These are phyloP conservation scores for Thermochaetoides thermophila DNA, from an alignment of 495 filamentous ascomycete genomes.

Conservation along the genomic window DNA sequence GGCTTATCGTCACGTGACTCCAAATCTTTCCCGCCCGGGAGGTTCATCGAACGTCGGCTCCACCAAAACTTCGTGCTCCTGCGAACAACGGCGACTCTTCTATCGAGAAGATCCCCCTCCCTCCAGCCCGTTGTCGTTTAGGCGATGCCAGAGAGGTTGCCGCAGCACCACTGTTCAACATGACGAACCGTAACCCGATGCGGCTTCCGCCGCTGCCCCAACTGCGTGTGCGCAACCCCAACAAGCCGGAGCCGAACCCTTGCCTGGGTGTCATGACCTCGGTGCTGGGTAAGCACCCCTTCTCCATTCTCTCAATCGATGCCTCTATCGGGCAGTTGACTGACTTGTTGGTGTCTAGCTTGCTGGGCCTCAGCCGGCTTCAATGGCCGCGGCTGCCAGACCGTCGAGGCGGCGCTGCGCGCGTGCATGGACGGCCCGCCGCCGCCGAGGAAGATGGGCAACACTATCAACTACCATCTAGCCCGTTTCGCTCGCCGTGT, in stretches of 20 bases:
- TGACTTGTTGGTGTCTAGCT: conserved; percentile 41
- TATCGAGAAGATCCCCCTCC: no score
- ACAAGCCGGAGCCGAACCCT: conserved; percentile 58
- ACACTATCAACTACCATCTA: conserved; percentile 91
- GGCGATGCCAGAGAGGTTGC: conserved; percentile 12
- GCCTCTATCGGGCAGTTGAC: no score
- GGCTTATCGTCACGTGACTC: conserved; percentile 19
- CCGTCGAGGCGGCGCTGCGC: conserved; percentile 65
- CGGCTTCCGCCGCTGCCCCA: conserved; percentile 76
- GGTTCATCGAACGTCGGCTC: not conserved
- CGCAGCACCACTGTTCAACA: conserved; percentile 4
- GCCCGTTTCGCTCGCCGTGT: conserved; percentile 75
- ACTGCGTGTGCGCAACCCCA: conserved; percentile 72
- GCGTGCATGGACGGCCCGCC: conserved; percentile 86
- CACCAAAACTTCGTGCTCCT: no score
- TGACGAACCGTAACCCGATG: conserved; percentile 37
- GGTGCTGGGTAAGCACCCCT: conserved; percentile 60
- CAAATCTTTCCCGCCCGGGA: conserved; percentile 8
- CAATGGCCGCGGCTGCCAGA: conserved; percentile 55
- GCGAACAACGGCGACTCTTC: no score
- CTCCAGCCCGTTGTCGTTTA: no score
- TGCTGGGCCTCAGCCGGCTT: conserved; percentile 91
- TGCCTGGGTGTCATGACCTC: conserved; percentile 76
- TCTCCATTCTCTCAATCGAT: not conserved
- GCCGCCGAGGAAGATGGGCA: conserved; percentile 51